Percentiles rank a stretch among this genome's conserved stretches.
Conservation (phyloP, 768 basidiomycete genomes). For the Mycena alexandri region DNA sequence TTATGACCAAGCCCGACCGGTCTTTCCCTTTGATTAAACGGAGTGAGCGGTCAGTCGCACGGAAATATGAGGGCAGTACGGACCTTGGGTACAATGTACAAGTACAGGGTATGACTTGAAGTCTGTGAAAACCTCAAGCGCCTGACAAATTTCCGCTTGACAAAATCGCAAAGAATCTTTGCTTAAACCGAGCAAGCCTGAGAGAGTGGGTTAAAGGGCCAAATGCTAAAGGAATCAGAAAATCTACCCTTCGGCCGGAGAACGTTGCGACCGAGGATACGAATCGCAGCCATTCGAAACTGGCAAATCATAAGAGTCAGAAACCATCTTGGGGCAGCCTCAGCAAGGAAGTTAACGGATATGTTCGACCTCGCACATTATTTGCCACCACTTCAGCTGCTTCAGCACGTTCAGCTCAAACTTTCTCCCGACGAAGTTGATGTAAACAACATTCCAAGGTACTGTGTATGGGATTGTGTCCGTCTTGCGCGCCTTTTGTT, state of each 20-base stretch:
- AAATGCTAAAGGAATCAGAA: neutral
- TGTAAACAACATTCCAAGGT: constrained; percentile 34
- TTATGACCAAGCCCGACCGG: constrained; percentile 37
- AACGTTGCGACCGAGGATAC: constrained; percentile 38
- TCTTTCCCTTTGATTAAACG: constrained; percentile 31
- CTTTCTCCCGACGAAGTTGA: constrained; percentile 33
- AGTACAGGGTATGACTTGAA: constrained; percentile 35
- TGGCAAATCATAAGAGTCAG: constrained; percentile 33
- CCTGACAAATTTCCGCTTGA: constrained; percentile 34
- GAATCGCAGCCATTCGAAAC: constrained; percentile 37
- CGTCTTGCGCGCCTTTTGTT: constrained; percentile 6
- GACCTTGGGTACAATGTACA: constrained; percentile 36
- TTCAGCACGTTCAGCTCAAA: constrained; percentile 36
- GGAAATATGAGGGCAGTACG: too few species aligned
- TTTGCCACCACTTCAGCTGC: constrained; percentile 39
- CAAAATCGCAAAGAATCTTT: constrained; percentile 39
- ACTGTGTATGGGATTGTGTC: neutral
- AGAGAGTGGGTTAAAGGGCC: too few species aligned
- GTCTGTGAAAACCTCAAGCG: constrained; percentile 34
- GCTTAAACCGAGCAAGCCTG: constrained; percentile 33
- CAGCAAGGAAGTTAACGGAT: neutral
- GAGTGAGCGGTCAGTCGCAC: too few species aligned
- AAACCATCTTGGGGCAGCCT: constrained; percentile 28
- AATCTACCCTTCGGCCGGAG: constrained; percentile 28
- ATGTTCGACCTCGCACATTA: constrained; percentile 25